Percentiles rank a stretch among this genome's conserved stretches.
phyloP scores from a whole-genome alignment of 306 rosid species.

The Pterocarpus macrocarpus region DNA sequence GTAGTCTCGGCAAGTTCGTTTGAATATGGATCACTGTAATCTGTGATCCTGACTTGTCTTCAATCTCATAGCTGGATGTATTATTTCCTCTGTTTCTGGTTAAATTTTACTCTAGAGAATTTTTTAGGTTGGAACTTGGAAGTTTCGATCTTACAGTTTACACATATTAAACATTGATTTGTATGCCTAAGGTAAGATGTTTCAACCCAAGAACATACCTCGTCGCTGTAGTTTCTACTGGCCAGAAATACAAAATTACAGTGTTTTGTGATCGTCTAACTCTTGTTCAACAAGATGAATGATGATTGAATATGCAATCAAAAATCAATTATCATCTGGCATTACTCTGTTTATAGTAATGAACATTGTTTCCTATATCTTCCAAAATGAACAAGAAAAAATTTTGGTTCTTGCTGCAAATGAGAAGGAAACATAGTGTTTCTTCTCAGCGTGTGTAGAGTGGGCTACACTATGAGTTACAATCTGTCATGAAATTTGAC shows the following conservation, averaged over 20 bases:
- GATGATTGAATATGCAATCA: background rate
- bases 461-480: too few species aligned
- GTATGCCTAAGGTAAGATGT: background rate
- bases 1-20: background rate
- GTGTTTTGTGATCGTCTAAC: background rate
- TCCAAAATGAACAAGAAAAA: background rate
- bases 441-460: background rate
- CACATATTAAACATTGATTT: background rate
- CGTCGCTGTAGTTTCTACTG: background rate
- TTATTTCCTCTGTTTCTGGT: background rate
- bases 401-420: background rate
- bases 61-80: background rate
- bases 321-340: background rate
- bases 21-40: slow-evolving; percentile 27
- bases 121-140: too few species aligned
- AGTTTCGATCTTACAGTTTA: too few species aligned
- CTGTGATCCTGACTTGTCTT: background rate
- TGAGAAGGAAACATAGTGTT: background rate
- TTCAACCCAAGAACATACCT: background rate
- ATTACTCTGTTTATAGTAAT: background rate
- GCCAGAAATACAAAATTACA: background rate
- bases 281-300: background rate
- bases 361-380: background rate
- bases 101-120: background rate
- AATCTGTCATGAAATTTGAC: background rate